Evolutionary conservation across 2,329 filamentous ascomycete species (phyloP), one percentile per base, ranked within the genome.

Genomic region (Fusarium coffeatum): DNA sequence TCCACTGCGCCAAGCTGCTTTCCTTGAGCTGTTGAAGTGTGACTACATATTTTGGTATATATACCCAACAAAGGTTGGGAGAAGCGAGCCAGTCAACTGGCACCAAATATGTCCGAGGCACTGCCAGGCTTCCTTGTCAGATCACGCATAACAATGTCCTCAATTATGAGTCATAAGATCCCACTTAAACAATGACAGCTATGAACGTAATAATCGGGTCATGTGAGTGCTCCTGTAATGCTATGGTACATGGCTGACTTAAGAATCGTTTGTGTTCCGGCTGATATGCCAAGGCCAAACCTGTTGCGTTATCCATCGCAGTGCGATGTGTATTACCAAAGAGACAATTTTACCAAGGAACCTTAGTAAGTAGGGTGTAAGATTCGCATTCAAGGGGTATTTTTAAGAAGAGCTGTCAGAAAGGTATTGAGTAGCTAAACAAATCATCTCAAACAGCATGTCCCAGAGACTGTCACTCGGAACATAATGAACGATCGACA

Each of bases 1-100:
- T 64, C 60, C 60, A 64, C 60, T 64, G 60, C 60, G 60, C 60
- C 60, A 64, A 64, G 60, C 60, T 64, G 60, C 60, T 64, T 64
- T 64, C 25, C 50, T 40, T 49, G 50, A 64, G 59, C 60, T 64
- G 43, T 57, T 57, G 59, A 4, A 18, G 6, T 30, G 3, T 4
- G 6, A 3, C 5, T 18, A 13, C 22, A 27, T 23, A 15, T 15
- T 32, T 32, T n/a, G 5, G 20, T 23, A 40, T 15, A 40, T 63
- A 3, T 11, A 1, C 9, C 46, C 18, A 2, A 9, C 2, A 3
- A 1, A 2, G 11, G 18, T 34, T 1, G 1, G 3, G 4, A 10
- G 32, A 37, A 37, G 11, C 23, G 22, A 18, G 34, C 25, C 48
- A 25, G 30, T 22, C 30, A 13, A 25, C 16, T 25, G 0, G 13